Evolutionary conservation across 345 rosid species (phyloP), one percentile per base, ranked within the genome.

Genomic region (Euphorbia lathyris): DNA sequence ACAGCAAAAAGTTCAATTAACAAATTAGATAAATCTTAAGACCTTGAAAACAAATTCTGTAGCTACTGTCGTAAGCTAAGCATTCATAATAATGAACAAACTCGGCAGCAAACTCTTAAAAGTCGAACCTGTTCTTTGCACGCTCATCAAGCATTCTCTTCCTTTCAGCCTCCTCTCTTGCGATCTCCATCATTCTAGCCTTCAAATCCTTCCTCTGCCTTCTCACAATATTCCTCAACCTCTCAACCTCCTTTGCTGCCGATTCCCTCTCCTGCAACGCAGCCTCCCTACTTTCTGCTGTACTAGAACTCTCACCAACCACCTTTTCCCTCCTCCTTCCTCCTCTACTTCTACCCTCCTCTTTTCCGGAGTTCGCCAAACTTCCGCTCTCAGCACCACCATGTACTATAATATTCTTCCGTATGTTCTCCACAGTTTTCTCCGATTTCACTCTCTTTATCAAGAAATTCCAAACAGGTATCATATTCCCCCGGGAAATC

Each of bases 71-170:
- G 13, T 38, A 11, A 13, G n/a, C 34, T 5, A 27, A 29, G 65
- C 29, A 23, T 45, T 29, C 27, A 40, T n/a, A 12, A 58, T 32
- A 55, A 40, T 0, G 36, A 40, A 50, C 20, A 34, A 63, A 48
- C 9, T 60, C 10, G 43, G 42, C 51, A 55, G 56, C 7, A 32
- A 32, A 66, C 10, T 17, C 14, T 48, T 13, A 26, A 52, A 27
- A 38, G 34, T 23, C 66, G 71, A 57, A 93, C 96, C 97, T 91
- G 83, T 87, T 89, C 83, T 89, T 88, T 11, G 95, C 82, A 43
- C 91, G 87, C 73, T 91, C 94, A 26, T 89, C 97, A 58, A 93
- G 88, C 98, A 93, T 89, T 76, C 97, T 82, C 84, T 91, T 93
- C 68, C 98, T 69, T 76, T 93, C 96, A 6, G 96, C 93, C 79